phyloP scores from a whole-genome alignment of 805 yeast species.

The Kodamaea nitidulidarum region DNA sequence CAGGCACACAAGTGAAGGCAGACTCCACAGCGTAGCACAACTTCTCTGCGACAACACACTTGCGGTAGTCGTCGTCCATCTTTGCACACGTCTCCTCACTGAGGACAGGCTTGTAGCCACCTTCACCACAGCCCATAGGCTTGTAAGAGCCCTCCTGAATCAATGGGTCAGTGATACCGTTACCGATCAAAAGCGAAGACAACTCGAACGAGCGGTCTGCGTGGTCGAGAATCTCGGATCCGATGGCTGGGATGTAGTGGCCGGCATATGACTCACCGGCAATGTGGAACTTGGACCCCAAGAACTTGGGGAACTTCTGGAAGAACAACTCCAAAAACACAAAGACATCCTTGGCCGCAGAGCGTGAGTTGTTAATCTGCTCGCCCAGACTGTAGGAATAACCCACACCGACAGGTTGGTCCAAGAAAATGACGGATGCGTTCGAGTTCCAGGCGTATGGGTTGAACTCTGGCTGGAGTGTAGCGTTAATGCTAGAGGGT shows the following conservation, averaged over 20 bases:
- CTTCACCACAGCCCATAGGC: slow-evolving; percentile 47
- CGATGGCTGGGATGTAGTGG: slow-evolving; percentile 24
- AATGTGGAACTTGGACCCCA: slow-evolving; percentile 20
- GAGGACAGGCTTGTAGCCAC: slow-evolving; percentile 39
- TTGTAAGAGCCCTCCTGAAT: slow-evolving; percentile 37
- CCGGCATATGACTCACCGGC: slow-evolving; percentile 27
- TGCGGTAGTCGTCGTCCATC: slow-evolving; percentile 33
- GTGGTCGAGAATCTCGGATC: slow-evolving; percentile 18
- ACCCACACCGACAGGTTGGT: slow-evolving; percentile 26
- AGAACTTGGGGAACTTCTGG: slow-evolving; percentile 21
- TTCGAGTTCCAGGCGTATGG: slow-evolving; percentile 29
- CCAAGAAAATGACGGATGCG: slow-evolving; percentile 26
- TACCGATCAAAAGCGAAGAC: slow-evolving; percentile 40
- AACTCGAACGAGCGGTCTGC: slow-evolving; percentile 27
- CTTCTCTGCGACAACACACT: slow-evolving; percentile 28
- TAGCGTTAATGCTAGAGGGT: slow-evolving; percentile 22
- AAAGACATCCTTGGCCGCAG: slow-evolving; percentile 20
- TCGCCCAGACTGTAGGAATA: slow-evolving; percentile 21
- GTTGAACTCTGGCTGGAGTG: slow-evolving; percentile 22
- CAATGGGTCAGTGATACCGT: slow-evolving; percentile 43
- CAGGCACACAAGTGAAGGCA: slow-evolving; percentile 41
- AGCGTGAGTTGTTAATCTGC: slow-evolving; percentile 13
- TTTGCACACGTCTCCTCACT: slow-evolving; percentile 28
- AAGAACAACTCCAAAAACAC: slow-evolving; percentile 23
- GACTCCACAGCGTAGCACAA: slow-evolving; percentile 29